Evolutionary conservation across 352 stramenopile genomes (phyloP), one percentile per base, ranked within the genome.

Genomic region (Phytophthora aleatoria): DNA sequence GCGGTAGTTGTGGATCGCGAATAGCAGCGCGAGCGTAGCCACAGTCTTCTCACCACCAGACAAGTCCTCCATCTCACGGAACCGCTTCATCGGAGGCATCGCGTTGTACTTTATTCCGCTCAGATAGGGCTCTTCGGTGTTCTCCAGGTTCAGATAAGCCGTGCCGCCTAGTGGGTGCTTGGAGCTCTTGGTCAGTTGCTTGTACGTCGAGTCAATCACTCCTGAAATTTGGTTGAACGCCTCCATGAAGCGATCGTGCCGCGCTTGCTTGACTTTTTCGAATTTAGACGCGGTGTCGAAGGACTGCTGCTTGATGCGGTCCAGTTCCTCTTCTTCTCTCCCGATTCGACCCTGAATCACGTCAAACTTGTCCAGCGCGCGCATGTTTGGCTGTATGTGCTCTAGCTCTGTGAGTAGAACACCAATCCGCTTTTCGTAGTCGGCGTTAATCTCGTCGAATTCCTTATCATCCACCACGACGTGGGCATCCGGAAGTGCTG

Each of bases 61-160:
- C 6, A 99, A 76, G 65, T 99, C 96, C 54, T 99, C 94, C 90
- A 99, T 99, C 62, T 99, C 96, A 51, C 97, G 88, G 67, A 99
- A 99, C 24, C 97, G 90, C 79, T 99, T 99, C 89, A 98, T 99
- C 3, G 98, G 97, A 24, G 98, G 98, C 97, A 99, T 99, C 1
- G 97, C 98, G 64, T 97, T 99, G 90, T 99, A 99, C 82, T 99
- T 99, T 70, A 99, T 94, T 7, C 98, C 98, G 50, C 90, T 96
- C n/a, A 98, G 71, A 69, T 99, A 99, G 20, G 98, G 98, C 65
- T 99, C 97, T 57, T 96, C 87, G 0, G 80, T 84, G 49, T 94
- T 94, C 54, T 96, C 87, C n/a, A 96, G 51, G 49, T 81, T 94
- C 30, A 96, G 61, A 47, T 94, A 94, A 13, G 87, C 87, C 1